Conservation (phyloP, 306 rosid genomes). For the Senna tora region DNA sequence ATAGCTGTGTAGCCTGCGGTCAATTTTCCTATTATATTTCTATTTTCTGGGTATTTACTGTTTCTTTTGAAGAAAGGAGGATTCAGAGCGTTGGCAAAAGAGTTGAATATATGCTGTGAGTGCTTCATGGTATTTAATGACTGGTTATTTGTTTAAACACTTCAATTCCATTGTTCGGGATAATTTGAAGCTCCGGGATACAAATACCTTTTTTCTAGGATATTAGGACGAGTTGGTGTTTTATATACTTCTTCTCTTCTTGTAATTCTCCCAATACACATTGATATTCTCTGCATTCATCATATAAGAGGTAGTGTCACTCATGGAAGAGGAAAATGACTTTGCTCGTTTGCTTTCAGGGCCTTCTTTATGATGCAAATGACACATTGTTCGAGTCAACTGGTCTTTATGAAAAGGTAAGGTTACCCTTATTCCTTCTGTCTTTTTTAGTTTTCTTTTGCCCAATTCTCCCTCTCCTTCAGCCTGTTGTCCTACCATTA, state of each 20-base stretch:
- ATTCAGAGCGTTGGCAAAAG: not conserved
- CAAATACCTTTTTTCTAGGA: not conserved
- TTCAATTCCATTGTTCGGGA: too few relatives aligned
- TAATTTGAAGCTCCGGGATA: not conserved
- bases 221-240: not conserved
- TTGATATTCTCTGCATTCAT: not conserved
- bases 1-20: not conserved
- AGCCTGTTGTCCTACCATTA: not conserved
- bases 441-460: not conserved
- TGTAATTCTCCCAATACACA: not conserved
- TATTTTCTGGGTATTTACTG: too few relatives aligned
- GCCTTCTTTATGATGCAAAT: conserved; percentile 79
- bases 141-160: not conserved
- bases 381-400: conserved; percentile 85
- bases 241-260: not conserved
- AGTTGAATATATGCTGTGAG: not conserved
- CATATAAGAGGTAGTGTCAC: not conserved
- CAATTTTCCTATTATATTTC: not conserved
- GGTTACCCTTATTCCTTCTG: not conserved
- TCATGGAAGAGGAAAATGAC: conserved; percentile 29
- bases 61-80: not conserved
- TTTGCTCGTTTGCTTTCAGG: conserved; percentile 57
- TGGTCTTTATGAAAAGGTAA: conserved; percentile 73
- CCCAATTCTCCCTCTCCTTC: not conserved
- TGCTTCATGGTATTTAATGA: conserved; percentile 19